A percentile compares a stretch with the other conserved stretches of the same genome.
Conservation (phyloP, 805 yeast genomes). For the Candida ipomoeae region DNA sequence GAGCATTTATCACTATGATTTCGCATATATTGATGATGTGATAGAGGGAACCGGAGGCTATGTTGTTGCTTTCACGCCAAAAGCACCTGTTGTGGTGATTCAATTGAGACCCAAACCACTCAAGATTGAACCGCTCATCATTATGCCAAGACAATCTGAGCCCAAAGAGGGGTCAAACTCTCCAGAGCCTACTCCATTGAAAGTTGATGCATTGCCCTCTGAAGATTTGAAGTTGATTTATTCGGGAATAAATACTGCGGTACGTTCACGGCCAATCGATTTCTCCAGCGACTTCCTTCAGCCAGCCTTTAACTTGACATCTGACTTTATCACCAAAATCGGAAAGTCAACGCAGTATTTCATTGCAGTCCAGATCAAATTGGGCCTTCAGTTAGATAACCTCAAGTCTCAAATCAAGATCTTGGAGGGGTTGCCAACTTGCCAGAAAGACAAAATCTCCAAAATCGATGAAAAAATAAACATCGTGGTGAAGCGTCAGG, state of each 20-base stretch:
- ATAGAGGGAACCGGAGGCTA: slow-evolving; percentile 28
- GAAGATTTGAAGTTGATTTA: slow-evolving; percentile 14
- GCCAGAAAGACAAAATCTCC: neutral
- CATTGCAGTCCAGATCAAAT: slow-evolving; percentile 10
- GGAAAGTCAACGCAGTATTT: slow-evolving; percentile 12
- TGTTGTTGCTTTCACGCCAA: slow-evolving; percentile 16
- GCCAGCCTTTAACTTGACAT: slow-evolving; percentile 6
- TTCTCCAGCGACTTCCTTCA: slow-evolving; percentile 5
- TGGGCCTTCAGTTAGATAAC: slow-evolving; percentile 21
- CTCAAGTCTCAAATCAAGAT: slow-evolving; percentile 19
- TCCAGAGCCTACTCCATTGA: neutral
- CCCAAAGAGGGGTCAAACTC: neutral
- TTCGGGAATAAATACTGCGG: neutral
- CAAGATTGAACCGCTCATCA: neutral
- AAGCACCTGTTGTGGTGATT: slow-evolving; percentile 14
- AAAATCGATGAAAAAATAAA: slow-evolving; percentile 14
- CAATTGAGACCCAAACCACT: slow-evolving; percentile 7
- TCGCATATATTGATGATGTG: slow-evolving; percentile 23
- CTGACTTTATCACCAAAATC: slow-evolving; percentile 5
- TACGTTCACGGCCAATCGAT: slow-evolving; percentile 5
- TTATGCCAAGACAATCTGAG: neutral
- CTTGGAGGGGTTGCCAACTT: neutral
- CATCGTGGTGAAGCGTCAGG: slow-evolving; percentile 20
- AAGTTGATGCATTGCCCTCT: slow-evolving; percentile 14
- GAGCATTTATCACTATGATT: neutral